Base-by-base conservation (phyloP, 345 rosid genomes). In the Syzygium aqueum region DNA sequence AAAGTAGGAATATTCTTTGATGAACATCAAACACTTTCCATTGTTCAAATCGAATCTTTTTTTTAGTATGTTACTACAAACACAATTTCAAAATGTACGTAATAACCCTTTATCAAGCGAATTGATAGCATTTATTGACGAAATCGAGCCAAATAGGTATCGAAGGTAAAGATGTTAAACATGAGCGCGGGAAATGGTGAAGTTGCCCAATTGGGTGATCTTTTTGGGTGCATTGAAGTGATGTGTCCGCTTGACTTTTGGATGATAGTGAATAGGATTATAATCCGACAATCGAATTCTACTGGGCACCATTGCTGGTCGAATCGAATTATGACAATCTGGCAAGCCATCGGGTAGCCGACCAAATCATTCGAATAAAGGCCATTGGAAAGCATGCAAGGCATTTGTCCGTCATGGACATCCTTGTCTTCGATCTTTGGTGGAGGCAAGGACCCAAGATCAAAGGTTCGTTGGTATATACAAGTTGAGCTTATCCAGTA, bases 301-400 rank as follows among this genome's bases (percentile, higher is more conserved):
- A n/a, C n/a, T n/a, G n/a, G n/a, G n/a, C n/a, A n/a, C 99, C 99
- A 13, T 90, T 97, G 89, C 88, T 97, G 63, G 99, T 97, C 53
- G 98, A 96, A 92, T 95, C 99, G 12, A 96, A 96, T 91, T 95
- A 96, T 0, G 99, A 97, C 59, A 95, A 96, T 61, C 99, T 98
- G 4, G 89, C 92, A 11, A 90, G 90, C 93, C 98, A 95, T 87
- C 92, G 95, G 30, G 85, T 95, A 22, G 92, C 93, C 27, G 92
- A 97, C 19, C 91, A 96, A 51, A 92, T 93, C 57, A 96, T 95
- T 37, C 92, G 93, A 89, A 93, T 96, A 19, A 95, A 94, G 87
- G 93, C 97, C 40, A 95, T 96, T 22, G 93, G 94, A 53, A 97
- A 89, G 89, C 99, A 97, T 87, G 99, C 96, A 2, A 92, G 90